A percentile compares a stretch with the other conserved stretches of the same genome.
Evolutionary conservation across 2,329 filamentous ascomycete genomes (phyloP).

Genomic region (Diplocarpon mali): DNA sequence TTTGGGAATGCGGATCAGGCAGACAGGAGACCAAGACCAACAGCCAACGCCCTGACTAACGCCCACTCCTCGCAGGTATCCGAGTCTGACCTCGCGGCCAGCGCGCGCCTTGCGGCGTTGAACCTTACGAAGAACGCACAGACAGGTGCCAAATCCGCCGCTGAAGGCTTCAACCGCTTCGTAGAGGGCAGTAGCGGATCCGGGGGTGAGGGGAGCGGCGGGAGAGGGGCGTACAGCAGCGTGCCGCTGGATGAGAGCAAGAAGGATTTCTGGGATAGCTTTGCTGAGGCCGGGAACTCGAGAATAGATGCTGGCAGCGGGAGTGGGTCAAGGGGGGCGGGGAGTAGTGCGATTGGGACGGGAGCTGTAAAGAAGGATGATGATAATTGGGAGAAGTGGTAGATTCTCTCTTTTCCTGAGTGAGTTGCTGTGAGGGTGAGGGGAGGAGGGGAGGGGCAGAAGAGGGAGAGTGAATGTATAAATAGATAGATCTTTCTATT

Average conservation of each 20-base stretch:
- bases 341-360: conserved; percentile 22
- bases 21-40: neutral
- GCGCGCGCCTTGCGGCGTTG: conserved; percentile 49
- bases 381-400: conserved; percentile 49
- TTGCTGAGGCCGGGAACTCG: conserved; percentile 42
- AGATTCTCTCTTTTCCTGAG: neutral
- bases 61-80: conserved; percentile 48
- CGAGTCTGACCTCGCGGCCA: conserved; percentile 65
- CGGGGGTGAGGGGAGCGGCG: conserved; percentile 27
- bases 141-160: conserved; percentile 62
- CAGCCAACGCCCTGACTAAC: neutral
- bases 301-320: neutral
- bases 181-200: conserved; percentile 56
- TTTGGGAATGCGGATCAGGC: neutral
- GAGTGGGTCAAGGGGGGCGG: neutral
- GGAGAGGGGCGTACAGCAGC: conserved; percentile 24
- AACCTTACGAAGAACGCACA: conserved; percentile 56
- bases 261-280: conserved; percentile 87
- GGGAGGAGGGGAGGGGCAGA: neutral
- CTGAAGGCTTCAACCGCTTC: conserved; percentile 73
- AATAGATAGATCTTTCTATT: neutral
- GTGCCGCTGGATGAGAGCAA: conserved; percentile 48
- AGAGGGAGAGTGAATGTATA: neutral
- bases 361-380: conserved; percentile 31
- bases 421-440: neutral